Base-by-base conservation (phyloP, 2,329 filamentous ascomycete genomes). In the Aspergillus versicolor region DNA sequence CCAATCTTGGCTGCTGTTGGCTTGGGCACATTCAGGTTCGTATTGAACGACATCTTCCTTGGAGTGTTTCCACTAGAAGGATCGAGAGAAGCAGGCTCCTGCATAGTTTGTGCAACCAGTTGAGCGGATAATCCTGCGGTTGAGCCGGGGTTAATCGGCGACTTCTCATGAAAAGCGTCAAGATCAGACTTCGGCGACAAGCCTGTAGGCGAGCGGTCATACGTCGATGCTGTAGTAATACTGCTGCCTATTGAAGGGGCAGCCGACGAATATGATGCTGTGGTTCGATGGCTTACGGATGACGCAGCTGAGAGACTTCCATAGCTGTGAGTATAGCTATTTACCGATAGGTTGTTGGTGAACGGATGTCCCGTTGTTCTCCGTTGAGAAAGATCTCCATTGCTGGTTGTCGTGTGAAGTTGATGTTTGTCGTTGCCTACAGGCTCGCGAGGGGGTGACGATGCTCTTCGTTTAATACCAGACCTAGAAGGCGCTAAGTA, bases 271-370 rank as follows among this genome's bases (percentile, higher is more conserved):
- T 87, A 82, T 1, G 86, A 89, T 27, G 82, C 82, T 45, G 68
- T 70, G 3, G 82, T 85, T 61, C 84, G 82, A 58, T 83, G 80
- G 47, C 82, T 82, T 27, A 81, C 75, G 5, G 85, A 88, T n/a
- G 85, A 85, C 8, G 80, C 79, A n/a, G 87, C 87, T 5, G 87
- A 89, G 22, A 88, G 70, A 21, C 86, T 88, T 46, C 84, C 83
- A 64, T 85, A 81, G 57, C 79, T 81, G 24, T 80, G 77, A 57
- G 82, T 80, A 67, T 83, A 84, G 43, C 79, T 79, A 46, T 78
- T 76, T 27, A 83, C 79, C 15, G 83, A 82, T 37, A 82, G 80
- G 44, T 79, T 80, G 58, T 79, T 82, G 59, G 81, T 79, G 42
- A 81, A 80, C 56, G 82, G 84, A 60, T 85, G 81, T 48, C 71